These are phyloP conservation scores for Parastagonospora nodorum DNA, from an alignment of 2,329 filamentous ascomycete species.

Conservation along the genomic window DNA sequence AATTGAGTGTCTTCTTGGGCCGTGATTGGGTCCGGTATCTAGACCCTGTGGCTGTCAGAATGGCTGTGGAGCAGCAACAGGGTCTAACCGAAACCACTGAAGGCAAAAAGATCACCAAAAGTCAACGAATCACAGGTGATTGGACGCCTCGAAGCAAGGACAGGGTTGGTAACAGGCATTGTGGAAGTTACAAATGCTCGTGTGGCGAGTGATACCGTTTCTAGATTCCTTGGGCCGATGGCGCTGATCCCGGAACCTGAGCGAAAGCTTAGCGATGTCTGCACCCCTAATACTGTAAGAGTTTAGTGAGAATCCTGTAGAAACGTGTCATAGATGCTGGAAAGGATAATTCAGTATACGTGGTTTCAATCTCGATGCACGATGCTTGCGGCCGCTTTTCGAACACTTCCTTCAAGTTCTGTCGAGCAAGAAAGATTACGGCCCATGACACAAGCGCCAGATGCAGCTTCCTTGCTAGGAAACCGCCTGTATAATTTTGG, in stretches of 20 bases:
- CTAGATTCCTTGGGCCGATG: slow-evolving; percentile 41
- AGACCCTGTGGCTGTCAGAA: slow-evolving; percentile 36
- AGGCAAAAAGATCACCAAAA: slow-evolving; percentile 44
- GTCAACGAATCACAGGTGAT: slow-evolving; percentile 13
- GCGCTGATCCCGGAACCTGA: slow-evolving; percentile 37
- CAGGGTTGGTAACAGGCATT: slow-evolving; percentile 22
- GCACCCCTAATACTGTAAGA: background rate
- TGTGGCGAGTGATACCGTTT: slow-evolving; percentile 45
- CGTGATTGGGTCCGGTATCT: slow-evolving; percentile 35
- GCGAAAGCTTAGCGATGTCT: slow-evolving; percentile 38
- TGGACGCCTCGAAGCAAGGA: slow-evolving; percentile 22
- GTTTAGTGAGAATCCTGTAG: background rate
- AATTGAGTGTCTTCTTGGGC: slow-evolving; percentile 13
- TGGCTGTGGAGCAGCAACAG: slow-evolving; percentile 34
- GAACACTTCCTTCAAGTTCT: background rate
- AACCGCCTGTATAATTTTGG: slow-evolving; percentile 4
- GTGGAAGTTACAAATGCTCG: slow-evolving; percentile 28
- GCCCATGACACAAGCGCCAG: slow-evolving; percentile 1
- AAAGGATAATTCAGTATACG: background rate
- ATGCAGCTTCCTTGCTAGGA: background rate
- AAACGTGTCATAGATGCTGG: background rate
- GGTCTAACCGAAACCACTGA: slow-evolving; percentile 38
- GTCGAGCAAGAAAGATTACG: background rate
- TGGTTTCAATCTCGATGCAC: background rate
- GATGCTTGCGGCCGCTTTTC: background rate